These are phyloP conservation scores for Nannizziopsis barbatae DNA, from an alignment of 2,329 filamentous ascomycete species.

Conservation along the genomic window DNA sequence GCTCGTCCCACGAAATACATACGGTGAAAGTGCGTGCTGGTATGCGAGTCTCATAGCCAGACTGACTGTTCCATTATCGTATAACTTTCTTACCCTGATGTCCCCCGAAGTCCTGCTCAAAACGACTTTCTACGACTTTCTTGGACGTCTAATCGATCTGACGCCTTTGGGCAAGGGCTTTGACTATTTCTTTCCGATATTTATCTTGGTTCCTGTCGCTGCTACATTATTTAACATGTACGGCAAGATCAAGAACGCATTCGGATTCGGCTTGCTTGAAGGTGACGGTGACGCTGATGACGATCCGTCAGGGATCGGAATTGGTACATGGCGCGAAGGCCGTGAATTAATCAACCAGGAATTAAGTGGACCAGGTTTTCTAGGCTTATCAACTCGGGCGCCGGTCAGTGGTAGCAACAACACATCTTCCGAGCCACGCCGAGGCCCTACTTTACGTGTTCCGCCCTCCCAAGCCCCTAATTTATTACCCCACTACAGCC, in stretches of 20 bases:
- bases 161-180: conserved; percentile 75
- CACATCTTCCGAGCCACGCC: neutral
- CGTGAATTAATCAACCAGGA: conserved; percentile 83
- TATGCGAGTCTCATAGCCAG: conserved; percentile 88
- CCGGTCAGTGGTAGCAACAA: neutral
- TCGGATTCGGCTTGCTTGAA: conserved; percentile 69
- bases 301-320: conserved; percentile 55
- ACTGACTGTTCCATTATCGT: conserved; percentile 81
- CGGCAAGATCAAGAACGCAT: conserved; percentile 60
- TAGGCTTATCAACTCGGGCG: conserved; percentile 27
- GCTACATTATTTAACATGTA: conserved; percentile 87
- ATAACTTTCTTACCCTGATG: conserved; percentile 92
- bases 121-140: conserved; percentile 78
- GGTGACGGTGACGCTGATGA: conserved; percentile 52
- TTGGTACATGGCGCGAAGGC: conserved; percentile 83
- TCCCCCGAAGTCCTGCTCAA: conserved; percentile 58
- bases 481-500: conserved; percentile 3
- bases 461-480: conserved; percentile 3
- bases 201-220: conserved; percentile 73
- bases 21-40: conserved; percentile 89
- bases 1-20: conserved; percentile 79
- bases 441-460: conserved; percentile 5
- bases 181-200: conserved; percentile 75
- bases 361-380: conserved; percentile 49
- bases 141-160: conserved; percentile 71